These are phyloP conservation scores for Puccinia novopanici DNA, from an alignment of 1,284 basidiomycete species.

Conservation along the genomic window DNA sequence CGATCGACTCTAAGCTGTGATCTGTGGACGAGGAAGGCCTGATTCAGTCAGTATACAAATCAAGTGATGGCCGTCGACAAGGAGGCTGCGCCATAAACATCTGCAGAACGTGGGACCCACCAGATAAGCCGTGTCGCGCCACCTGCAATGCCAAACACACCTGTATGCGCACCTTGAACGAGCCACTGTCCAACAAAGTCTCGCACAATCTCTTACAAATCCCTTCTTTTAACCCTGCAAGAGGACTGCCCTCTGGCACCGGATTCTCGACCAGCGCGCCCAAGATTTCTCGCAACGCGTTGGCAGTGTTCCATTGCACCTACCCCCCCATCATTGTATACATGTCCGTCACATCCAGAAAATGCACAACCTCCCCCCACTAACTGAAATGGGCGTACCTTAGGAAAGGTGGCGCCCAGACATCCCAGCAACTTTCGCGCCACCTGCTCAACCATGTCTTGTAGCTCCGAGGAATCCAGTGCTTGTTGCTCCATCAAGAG, in stretches of 20 bases:
- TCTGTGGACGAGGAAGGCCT: background rate
- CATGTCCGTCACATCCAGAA: background rate
- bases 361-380: background rate
- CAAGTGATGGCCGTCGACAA: background rate
- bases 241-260: background rate
- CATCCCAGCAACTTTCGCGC: background rate
- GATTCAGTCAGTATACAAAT: background rate
- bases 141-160: constrained; percentile 40
- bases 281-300: constrained; percentile 28
- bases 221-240: background rate
- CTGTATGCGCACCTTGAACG: constrained; percentile 47
- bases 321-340: background rate
- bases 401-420: constrained; percentile 10
- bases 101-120: background rate
- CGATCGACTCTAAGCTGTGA: constrained; percentile 6
- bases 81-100: background rate
- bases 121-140: background rate
- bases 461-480: background rate
- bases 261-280: background rate
- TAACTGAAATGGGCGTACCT: constrained; percentile 12
- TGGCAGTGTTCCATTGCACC: constrained; percentile 50
- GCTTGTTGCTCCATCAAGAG: background rate
- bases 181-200: constrained; percentile 14
- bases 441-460: background rate
- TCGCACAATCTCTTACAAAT: constrained; percentile 4